Conservation (phyloP, 2,329 filamentous ascomycete genomes). For the Fusarium sp. region DNA sequence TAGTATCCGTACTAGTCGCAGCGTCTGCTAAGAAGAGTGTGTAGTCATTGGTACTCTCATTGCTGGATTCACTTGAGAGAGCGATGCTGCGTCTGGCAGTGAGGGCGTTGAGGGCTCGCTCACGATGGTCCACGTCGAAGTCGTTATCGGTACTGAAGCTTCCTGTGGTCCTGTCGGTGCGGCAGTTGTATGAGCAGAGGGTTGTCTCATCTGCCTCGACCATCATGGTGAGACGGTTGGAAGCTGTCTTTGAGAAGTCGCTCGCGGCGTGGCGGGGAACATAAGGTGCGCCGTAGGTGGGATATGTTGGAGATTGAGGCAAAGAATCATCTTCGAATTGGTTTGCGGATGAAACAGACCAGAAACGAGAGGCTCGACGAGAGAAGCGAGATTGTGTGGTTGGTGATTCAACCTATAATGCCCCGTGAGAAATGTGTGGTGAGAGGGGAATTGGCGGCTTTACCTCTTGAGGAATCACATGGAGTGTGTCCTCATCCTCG, state of each 20-base stretch:
- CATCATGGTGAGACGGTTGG: conserved; percentile 31
- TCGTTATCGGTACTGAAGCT: conserved; percentile 18
- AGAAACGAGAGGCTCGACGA: conserved; percentile 39
- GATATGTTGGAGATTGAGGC: conserved; percentile 9
- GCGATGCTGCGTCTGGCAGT: conserved; percentile 20
- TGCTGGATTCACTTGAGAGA: conserved; percentile 9
- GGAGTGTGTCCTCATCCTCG: conserved; percentile 12
- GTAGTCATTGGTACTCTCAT: conserved; percentile 36
- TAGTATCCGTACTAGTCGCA: conserved; percentile 5
- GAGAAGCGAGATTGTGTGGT: conserved; percentile 21
- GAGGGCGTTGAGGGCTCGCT: conserved; percentile 32
- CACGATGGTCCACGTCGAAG: conserved; percentile 25
- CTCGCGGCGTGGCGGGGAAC: conserved; percentile 47
- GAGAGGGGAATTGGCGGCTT: neutral
- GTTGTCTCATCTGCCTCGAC: conserved; percentile 36
- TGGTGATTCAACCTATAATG: conserved; percentile 4
- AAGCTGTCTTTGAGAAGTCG: conserved; percentile 44
- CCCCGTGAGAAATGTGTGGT: neutral
- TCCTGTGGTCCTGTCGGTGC: neutral
- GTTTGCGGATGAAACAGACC: conserved; percentile 37
- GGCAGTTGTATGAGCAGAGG: conserved; percentile 37
- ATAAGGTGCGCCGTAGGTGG: conserved; percentile 34
- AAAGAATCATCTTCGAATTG: conserved; percentile 21
- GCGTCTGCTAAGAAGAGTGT: conserved; percentile 39
- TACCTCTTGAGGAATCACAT: conserved; percentile 20